Evolutionary conservation across 73 alveolate genomes (phyloP).

Genomic region (Tetrahymena borealis): DNA sequence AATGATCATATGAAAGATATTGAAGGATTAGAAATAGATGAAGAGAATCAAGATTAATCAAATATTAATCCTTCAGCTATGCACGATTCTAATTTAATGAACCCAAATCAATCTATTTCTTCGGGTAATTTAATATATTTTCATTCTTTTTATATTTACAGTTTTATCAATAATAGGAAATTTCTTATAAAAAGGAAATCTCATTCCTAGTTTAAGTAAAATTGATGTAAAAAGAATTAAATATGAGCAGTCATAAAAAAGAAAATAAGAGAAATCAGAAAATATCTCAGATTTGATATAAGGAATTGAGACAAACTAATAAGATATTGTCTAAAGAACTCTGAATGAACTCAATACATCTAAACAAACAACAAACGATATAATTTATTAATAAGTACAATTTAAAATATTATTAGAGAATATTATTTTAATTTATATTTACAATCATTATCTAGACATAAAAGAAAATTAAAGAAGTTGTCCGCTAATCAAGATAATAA

Average conservation of each 20-base stretch:
- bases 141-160: background rate
- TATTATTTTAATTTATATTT: background rate
- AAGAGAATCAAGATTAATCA: background rate
- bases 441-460: background rate
- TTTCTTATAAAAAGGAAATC: background rate
- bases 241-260: background rate
- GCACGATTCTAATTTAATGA: background rate
- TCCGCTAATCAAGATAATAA: background rate
- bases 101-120: background rate
- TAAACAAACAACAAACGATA: background rate
- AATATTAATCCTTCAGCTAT: background rate
- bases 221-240: background rate
- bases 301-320: background rate
- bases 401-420: background rate
- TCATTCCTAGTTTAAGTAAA: background rate
- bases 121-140: background rate
- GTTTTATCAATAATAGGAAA: background rate
- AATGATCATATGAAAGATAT: background rate
- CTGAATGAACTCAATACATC: background rate
- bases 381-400: background rate
- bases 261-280: background rate
- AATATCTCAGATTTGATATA: background rate
- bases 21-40: background rate
- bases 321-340: background rate
- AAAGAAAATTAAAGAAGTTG: background rate